Conservation (phyloP, 2,329 filamentous ascomycete species). For the Didymella segeticola region DNA sequence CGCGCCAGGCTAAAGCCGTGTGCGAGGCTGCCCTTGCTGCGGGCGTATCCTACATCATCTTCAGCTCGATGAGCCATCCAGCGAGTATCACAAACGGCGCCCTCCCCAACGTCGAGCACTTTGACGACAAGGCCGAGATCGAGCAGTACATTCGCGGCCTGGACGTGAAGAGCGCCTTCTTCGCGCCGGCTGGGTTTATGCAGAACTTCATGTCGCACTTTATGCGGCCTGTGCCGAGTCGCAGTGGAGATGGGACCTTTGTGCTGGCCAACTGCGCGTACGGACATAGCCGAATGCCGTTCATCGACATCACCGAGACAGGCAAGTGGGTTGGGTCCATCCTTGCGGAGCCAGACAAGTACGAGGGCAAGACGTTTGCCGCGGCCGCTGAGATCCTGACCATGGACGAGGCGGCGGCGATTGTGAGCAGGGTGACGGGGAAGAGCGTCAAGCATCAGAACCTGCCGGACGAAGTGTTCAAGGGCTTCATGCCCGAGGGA, state of each 20-base stretch:
- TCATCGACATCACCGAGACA: constrained; percentile 56
- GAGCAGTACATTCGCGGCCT: constrained; percentile 61
- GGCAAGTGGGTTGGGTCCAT: constrained; percentile 54
- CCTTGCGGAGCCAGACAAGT: constrained; percentile 53
- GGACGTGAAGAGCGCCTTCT: constrained; percentile 60
- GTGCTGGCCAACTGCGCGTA: constrained; percentile 23
- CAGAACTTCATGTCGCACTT: constrained; percentile 51
- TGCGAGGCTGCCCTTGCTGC: constrained; percentile 43
- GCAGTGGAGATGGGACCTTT: constrained; percentile 34
- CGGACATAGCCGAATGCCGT: constrained; percentile 44
- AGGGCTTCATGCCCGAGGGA: constrained; percentile 29
- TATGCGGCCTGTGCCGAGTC: constrained; percentile 24
- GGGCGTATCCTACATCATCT: constrained; percentile 51
- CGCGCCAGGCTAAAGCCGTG: constrained; percentile 32
- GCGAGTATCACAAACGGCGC: constrained; percentile 41
- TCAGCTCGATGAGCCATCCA: constrained; percentile 40
- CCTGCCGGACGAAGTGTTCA: constrained; percentile 37
- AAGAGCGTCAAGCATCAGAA: constrained; percentile 41
- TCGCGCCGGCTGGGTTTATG: constrained; percentile 64
- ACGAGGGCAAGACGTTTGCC: constrained; percentile 54
- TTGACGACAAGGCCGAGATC: constrained; percentile 64
- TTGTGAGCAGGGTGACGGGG: constrained; percentile 51
- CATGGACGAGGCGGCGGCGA: constrained; percentile 49
- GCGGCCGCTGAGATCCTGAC: constrained; percentile 53
- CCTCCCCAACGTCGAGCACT: constrained; percentile 53